phyloP scores from a whole-genome alignment of 1,139 yeast genomes.

The Taiozyma sp. region DNA sequence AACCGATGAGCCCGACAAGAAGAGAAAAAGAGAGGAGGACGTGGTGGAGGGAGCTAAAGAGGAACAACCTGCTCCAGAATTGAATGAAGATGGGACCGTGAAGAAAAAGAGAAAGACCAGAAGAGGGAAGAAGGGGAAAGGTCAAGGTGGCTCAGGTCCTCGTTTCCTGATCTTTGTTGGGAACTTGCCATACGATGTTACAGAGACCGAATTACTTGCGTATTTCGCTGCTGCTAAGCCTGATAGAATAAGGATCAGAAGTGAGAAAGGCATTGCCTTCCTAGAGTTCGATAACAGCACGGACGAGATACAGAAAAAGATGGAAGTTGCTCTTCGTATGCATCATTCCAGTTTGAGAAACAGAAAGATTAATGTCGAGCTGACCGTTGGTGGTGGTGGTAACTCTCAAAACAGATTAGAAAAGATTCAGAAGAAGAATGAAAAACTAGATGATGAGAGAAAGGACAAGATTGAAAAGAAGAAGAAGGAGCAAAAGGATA shows the following conservation, averaged over 20 bases:
- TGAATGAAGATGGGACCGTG: conserved; percentile 28
- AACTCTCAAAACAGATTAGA: conserved; percentile 64
- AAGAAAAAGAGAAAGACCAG: conserved; percentile 70
- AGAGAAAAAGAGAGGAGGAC: conserved; percentile 25
- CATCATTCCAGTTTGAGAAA: conserved; percentile 68
- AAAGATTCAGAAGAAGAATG: conserved; percentile 77
- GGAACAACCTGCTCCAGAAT: conserved; percentile 22
- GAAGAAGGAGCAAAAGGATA: conserved; percentile 22
- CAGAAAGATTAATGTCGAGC: conserved; percentile 86
- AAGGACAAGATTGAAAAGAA: conserved; percentile 38
- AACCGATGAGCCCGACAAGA: conserved; percentile 24
- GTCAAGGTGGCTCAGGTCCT: conserved; percentile 45
- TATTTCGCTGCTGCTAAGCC: conserved; percentile 78
- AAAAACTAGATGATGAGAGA: conserved; percentile 61
- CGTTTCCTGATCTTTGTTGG: conserved; percentile 89
- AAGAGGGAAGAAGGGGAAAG: conserved; percentile 68
- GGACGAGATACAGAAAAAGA: conserved; percentile 63
- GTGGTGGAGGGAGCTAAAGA: conserved; percentile 24
- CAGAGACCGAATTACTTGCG: conserved; percentile 53
- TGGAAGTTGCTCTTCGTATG: conserved; percentile 76
- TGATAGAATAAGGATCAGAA: conserved; percentile 67
- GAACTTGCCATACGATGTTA: conserved; percentile 71
- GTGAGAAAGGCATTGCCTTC: conserved; percentile 89
- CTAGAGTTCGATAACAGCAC: conserved; percentile 70
- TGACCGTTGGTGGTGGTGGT: conserved; percentile 98